Base-by-base conservation (phyloP, 2,329 filamentous ascomycete genomes). In the Pseudopyrenochaeta lycopersici region DNA sequence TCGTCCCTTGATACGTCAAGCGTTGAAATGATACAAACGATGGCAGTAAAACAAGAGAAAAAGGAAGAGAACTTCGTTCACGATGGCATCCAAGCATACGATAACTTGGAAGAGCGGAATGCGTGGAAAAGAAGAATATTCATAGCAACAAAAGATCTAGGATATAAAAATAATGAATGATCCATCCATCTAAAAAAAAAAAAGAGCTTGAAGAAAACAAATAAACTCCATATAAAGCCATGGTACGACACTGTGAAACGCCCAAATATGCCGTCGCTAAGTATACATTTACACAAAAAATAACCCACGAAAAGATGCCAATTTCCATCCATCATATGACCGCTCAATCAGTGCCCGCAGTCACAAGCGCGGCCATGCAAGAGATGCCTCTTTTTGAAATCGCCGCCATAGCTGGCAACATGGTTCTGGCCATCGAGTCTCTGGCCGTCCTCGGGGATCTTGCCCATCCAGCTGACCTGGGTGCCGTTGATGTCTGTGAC, bases 381-480 rank as follows among this genome's bases (percentile, higher is more conserved):
- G 7, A 64, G 30, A 44, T 64, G 57, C 41, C 70, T 67, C 71
- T 71, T 76, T 68, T 60, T 75, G 30, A 69, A 70, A 45, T 76
- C 73, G 0, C 75, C 73, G 1, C 59, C 58, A 55, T 76, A 76
- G 18, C 54, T 64, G 3, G 77, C 76, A 39, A 80, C 39, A 71
- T 81, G 78, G 51, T 77, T 77, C 68, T 81, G 78, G 0, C 78
- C 78, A 67, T 81, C 79, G 40, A 81, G 47, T 18, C 78, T 66
- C 68, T 80, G 69, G 0, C 74, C 77, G 6, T 74, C 69, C 14
- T 70, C 69, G 0, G 80, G 78, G 0, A 78, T 36, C 31, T 57
- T 64, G 1, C 80, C 80, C 69, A 82, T 74, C 76, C 79, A 82
- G 7, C 70, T 64, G 3, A 76, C 70, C 49, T 61, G 53, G 36